phyloP scores from a whole-genome alignment of 768 basidiomycete species.

The Amanita polypyramis region DNA sequence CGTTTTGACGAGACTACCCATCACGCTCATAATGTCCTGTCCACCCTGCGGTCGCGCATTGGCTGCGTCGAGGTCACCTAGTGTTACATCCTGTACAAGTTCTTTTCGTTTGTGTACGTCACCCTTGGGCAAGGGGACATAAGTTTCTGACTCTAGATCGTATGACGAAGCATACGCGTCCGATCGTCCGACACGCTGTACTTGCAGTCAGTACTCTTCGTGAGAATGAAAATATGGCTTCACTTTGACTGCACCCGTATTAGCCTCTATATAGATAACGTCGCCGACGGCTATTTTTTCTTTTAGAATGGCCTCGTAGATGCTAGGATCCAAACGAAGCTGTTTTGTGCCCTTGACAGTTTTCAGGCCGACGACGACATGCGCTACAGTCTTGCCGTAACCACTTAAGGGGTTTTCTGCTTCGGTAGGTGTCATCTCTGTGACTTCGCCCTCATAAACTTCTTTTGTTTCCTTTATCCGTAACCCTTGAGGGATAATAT shows the following conservation, averaged over 20 bases:
- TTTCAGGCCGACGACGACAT: conserved; percentile 93
- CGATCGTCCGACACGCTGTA: conserved; percentile 86
- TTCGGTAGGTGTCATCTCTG: conserved; percentile 92
- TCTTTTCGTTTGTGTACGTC: conserved; percentile 96
- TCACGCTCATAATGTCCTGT: conserved; percentile 98
- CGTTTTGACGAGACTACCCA: conserved; percentile 85
- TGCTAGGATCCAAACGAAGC: conserved; percentile 84
- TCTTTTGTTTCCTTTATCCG: conserved; percentile 99
- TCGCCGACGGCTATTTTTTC: conserved; percentile 96
- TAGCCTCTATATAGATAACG: conserved; percentile 90
- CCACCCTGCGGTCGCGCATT: conserved; percentile 95
- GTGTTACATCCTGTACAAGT: conserved; percentile 88
- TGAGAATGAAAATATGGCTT: conserved; percentile 6
- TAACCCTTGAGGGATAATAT: conserved; percentile 43
- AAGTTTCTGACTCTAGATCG: conserved; percentile 96
- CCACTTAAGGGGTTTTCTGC: conserved; percentile 95
- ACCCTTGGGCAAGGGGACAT: conserved; percentile 94
- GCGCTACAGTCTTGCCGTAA: conserved; percentile 98
- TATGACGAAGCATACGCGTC: conserved; percentile 97
- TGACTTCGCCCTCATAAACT: conserved; percentile 97
- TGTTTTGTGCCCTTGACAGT: conserved; percentile 92
- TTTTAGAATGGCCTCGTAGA: conserved; percentile 96
- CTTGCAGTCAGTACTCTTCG: not conserved
- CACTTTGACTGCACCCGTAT: conserved; percentile 93
- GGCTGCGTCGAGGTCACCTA: conserved; percentile 92